Conservation (phyloP, 1,284 basidiomycete genomes). For the Malassezia nana region DNA sequence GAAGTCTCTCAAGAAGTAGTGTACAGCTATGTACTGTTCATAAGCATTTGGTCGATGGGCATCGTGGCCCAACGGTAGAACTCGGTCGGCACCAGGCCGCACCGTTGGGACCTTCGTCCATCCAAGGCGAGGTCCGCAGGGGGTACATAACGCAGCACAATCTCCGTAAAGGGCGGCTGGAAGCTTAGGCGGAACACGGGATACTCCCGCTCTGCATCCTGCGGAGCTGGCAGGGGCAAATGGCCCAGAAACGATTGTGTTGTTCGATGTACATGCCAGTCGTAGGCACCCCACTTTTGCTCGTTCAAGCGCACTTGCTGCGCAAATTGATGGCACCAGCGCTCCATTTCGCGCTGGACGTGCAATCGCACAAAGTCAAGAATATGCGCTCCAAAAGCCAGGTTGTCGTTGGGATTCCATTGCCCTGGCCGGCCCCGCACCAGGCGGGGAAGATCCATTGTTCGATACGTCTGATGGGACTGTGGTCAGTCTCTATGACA, state of each 20-base stretch:
- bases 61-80: constrained; percentile 15
- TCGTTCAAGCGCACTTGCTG: constrained; percentile 1
- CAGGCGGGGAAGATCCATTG: constrained; percentile 46
- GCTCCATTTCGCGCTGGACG: constrained; percentile 10
- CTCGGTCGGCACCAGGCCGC: constrained; percentile 13
- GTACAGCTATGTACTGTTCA: neutral
- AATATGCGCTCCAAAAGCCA: constrained; percentile 64
- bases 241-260: constrained; percentile 9
- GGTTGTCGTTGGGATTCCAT: constrained; percentile 67
- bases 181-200: constrained; percentile 33
- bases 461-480: constrained; percentile 44
- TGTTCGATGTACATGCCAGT: constrained; percentile 17
- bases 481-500: neutral
- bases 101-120: constrained; percentile 13
- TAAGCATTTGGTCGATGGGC: constrained; percentile 3
- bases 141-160: constrained; percentile 14
- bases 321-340: neutral
- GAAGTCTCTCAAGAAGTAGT: neutral
- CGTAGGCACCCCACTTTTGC: neutral
- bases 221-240: constrained; percentile 1
- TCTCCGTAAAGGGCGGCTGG: constrained; percentile 23
- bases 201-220: constrained; percentile 11
- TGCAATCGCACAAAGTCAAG: constrained; percentile 55
- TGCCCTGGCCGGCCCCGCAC: constrained; percentile 55
- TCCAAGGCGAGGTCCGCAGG: constrained; percentile 10